Evolutionary conservation across 164 flowering plant species (phyloP).

Genomic region (Buxus sempervirens): DNA sequence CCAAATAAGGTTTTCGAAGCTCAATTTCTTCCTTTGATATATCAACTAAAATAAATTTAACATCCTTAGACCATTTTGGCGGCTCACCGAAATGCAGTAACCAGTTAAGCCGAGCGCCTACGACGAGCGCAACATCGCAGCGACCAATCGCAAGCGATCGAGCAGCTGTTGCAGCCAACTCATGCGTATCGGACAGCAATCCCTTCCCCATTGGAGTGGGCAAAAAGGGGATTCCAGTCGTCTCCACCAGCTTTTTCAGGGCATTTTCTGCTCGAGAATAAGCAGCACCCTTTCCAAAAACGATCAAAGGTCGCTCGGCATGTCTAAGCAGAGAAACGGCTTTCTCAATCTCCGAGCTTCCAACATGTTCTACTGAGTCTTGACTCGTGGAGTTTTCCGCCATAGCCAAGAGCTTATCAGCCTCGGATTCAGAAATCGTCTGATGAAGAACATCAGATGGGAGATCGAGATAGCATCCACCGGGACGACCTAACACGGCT

Average conservation of each 20-base stretch:
- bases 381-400: constrained; percentile 25
- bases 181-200: constrained; percentile 71
- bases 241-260: constrained; percentile 60
- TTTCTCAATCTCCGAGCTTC: constrained; percentile 38
- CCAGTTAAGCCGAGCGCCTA: constrained; percentile 95
- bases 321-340: constrained; percentile 58
- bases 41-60: constrained; percentile 84
- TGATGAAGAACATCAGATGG: constrained; percentile 92
- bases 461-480: constrained; percentile 82
- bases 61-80: constrained; percentile 86
- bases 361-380: constrained; percentile 7
- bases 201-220: constrained; percentile 99
- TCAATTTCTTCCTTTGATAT: constrained; percentile 70
- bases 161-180: constrained; percentile 85
- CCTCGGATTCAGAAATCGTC: constrained; percentile 55
- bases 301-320: constrained; percentile 81
- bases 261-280: constrained; percentile 61
- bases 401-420: constrained; percentile 36
- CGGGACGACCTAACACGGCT: constrained; percentile 63
- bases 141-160: constrained; percentile 85
- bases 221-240: constrained; percentile 86
- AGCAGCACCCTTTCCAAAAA: constrained; percentile 94
- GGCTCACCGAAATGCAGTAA: constrained; percentile 95
- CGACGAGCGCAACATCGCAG: constrained; percentile 88
- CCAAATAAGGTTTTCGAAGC: constrained; percentile 64